Evolutionary conservation across 2,329 filamentous ascomycete genomes (phyloP).

Genomic region (Trichocomaceae sp.): DNA sequence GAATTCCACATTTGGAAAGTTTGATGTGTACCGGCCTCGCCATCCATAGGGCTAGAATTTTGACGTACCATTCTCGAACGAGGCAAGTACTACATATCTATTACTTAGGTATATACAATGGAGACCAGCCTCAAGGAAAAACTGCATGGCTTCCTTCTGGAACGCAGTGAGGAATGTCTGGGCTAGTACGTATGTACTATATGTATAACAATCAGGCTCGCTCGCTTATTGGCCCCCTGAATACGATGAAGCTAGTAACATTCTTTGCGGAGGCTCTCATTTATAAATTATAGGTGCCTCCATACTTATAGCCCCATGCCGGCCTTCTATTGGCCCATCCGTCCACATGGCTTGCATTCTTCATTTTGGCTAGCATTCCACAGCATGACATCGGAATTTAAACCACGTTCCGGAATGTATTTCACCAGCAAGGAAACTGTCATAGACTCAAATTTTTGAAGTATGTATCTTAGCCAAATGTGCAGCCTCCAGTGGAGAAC

Average conservation of each 20-base stretch:
- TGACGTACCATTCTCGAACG: background rate
- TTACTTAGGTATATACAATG: background rate
- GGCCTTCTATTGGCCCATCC: background rate
- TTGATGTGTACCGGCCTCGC: background rate
- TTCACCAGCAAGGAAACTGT: background rate
- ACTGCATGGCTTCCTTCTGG: background rate
- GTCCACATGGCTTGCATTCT: constrained; percentile 10
- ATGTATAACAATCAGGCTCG: background rate
- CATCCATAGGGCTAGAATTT: background rate
- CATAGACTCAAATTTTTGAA: background rate
- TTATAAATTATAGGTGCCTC: background rate
- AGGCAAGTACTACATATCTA: background rate
- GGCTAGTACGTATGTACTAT: too few relatives aligned
- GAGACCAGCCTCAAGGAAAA: background rate
- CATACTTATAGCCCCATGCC: background rate
- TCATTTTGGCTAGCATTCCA: constrained; percentile 2
- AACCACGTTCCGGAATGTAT: background rate
- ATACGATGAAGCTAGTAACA: background rate
- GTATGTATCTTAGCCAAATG: background rate
- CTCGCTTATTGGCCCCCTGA: background rate
- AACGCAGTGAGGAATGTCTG: background rate
- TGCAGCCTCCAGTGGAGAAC: background rate
- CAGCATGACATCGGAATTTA: background rate
- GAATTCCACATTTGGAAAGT: background rate
- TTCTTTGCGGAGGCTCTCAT: background rate